Conservation (phyloP, 768 basidiomycete species). For the Agaricus bisporus region DNA sequence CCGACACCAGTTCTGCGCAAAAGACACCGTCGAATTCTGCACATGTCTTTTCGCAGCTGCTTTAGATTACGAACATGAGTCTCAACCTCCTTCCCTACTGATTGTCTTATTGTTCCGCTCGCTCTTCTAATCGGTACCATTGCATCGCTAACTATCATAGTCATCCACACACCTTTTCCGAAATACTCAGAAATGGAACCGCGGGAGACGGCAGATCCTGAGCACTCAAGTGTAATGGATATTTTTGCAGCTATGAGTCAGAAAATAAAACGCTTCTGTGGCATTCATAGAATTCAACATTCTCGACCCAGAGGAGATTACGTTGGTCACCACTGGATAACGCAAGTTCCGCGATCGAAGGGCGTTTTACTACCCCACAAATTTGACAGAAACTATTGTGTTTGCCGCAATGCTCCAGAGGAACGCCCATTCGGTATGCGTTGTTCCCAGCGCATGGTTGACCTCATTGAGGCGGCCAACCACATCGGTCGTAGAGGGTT, state of each 20-base stretch:
- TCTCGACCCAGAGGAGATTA: background rate
- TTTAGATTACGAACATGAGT: background rate
- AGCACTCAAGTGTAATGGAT: background rate
- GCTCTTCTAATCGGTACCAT: conserved; percentile 4
- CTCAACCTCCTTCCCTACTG: background rate
- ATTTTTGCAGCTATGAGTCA: conserved; percentile 6
- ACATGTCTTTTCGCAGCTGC: background rate
- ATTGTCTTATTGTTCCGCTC: conserved; percentile 3
- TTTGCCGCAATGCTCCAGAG: background rate
- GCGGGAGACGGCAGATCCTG: background rate
- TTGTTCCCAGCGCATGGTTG: background rate
- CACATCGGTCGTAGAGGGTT: no score
- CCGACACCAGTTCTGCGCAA: background rate
- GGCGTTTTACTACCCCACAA: background rate
- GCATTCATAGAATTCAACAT: background rate
- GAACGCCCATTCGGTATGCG: background rate
- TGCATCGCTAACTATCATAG: conserved; percentile 1
- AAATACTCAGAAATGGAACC: background rate
- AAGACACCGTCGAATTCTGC: conserved; percentile 1
- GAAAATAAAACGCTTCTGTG: background rate
- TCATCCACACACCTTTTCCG: background rate
- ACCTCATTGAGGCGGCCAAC: no score
- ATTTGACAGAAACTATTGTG: background rate
- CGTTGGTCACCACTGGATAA: conserved; percentile 3
- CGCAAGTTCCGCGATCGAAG: background rate